phyloP scores from a whole-genome alignment of 805 yeast species.

The Schwanniomyces vanrijiae region DNA sequence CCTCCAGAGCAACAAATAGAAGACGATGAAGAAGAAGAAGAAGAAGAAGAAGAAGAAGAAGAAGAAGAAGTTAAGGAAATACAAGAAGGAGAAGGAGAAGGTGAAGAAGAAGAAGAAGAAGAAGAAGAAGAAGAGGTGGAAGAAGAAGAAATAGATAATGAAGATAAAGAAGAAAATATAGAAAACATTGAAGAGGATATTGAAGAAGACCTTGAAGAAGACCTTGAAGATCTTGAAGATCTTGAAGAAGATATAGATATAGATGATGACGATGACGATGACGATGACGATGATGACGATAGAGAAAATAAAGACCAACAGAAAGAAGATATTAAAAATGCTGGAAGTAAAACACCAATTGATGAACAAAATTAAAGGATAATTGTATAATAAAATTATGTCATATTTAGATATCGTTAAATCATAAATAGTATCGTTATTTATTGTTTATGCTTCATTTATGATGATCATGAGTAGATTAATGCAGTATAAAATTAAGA shows the following conservation, averaged over 20 bases:
- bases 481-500: not conserved
- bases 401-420: constrained; percentile 2
- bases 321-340: constrained; percentile 1
- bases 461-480: not conserved
- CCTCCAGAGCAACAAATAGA: constrained; percentile 76
- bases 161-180: constrained; percentile 23
- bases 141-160: constrained; percentile 41
- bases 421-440: not conserved
- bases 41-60: constrained; percentile 58
- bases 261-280: not conserved
- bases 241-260: constrained; percentile 9
- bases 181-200: constrained; percentile 18
- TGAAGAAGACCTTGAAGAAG: constrained; percentile 15
- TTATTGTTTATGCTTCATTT: not conserved
- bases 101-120: constrained; percentile 47
- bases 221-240: constrained; percentile 11
- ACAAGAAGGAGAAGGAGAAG: constrained; percentile 46
- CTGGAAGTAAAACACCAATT: constrained; percentile 11
- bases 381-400: not conserved
- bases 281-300: constrained; percentile 1
- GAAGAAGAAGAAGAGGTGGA: constrained; percentile 38
- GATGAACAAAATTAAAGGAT: constrained; percentile 7
- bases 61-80: constrained; percentile 55
- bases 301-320: not conserved
- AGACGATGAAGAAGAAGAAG: constrained; percentile 59